Evolutionary conservation across 805 yeast species (phyloP).

Genomic region (Martiniozyma abietophila): DNA sequence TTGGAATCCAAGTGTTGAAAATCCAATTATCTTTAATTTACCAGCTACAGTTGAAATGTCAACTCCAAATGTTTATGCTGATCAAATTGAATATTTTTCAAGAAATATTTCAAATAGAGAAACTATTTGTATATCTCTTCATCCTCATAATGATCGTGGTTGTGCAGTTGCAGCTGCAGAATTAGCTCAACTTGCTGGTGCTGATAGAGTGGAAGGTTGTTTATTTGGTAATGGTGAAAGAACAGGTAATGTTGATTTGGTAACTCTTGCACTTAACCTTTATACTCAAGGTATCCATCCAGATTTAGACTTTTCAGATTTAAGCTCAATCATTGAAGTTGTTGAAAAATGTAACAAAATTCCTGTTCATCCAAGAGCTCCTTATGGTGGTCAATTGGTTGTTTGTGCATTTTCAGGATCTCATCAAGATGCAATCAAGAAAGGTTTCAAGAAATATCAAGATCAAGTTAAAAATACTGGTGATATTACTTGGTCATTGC

Average conservation of each 20-base stretch:
- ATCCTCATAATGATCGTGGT: constrained; percentile 80
- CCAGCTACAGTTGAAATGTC: constrained; percentile 84
- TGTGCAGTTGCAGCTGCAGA: constrained; percentile 88
- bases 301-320: constrained; percentile 59
- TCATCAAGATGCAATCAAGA: constrained; percentile 85
- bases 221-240: constrained; percentile 82
- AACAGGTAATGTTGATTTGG: constrained; percentile 79
- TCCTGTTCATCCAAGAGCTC: constrained; percentile 70
- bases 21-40: constrained; percentile 68
- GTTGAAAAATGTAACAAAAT: constrained; percentile 76
- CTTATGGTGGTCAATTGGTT: constrained; percentile 75
- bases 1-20: constrained; percentile 59
- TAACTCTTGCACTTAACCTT: constrained; percentile 66
- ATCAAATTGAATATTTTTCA: constrained; percentile 69
- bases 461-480: constrained; percentile 25
- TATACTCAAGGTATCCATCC: constrained; percentile 76
- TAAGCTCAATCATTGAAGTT: constrained; percentile 55
- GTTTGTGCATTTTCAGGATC: constrained; percentile 80
- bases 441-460: constrained; percentile 53
- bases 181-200: constrained; percentile 74
- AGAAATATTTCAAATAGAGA: constrained; percentile 56
- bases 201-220: constrained; percentile 84
- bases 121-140: constrained; percentile 64
- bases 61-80: constrained; percentile 76
- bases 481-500: constrained; percentile 53